Conservation (phyloP, 352 stramenopile species). For the Plasmopara viticola region DNA sequence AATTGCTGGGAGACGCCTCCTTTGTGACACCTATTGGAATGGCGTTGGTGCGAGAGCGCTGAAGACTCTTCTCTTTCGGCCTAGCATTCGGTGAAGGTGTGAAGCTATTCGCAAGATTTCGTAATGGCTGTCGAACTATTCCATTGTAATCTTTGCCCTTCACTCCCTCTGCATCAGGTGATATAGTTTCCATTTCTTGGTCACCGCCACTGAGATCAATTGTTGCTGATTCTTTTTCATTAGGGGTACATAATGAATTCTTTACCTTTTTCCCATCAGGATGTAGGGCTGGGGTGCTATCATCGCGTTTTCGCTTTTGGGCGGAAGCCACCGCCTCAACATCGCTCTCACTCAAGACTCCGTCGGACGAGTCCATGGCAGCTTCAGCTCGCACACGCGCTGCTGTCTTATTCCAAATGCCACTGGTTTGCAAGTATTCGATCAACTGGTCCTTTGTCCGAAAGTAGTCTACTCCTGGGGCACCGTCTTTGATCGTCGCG, state of each 20-base stretch:
- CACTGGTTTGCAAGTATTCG: slow-evolving; percentile 47
- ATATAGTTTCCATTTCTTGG: slow-evolving; percentile 36
- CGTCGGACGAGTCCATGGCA: slow-evolving; percentile 26
- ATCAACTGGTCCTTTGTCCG: slow-evolving; percentile 29
- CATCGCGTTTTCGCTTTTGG: slow-evolving; percentile 25
- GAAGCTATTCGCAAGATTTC: slow-evolving; percentile 49
- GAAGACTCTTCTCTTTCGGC: slow-evolving; percentile 14
- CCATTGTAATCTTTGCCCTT: slow-evolving; percentile 29
- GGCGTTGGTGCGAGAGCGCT: slow-evolving; percentile 3
- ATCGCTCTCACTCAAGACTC: slow-evolving; percentile 18
- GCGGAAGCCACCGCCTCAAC: slow-evolving; percentile 7
- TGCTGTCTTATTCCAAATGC: slow-evolving; percentile 41
- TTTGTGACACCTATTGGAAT: slow-evolving; percentile 9
- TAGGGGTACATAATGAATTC: slow-evolving; percentile 24
- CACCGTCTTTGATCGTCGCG: slow-evolving; percentile 25
- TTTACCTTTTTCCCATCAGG: slow-evolving; percentile 24
- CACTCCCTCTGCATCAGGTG: slow-evolving; percentile 24
- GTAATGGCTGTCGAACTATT: slow-evolving; percentile 21
- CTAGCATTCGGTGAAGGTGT: slow-evolving; percentile 46
- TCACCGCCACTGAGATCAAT: slow-evolving; percentile 19
- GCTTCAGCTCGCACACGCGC: slow-evolving; percentile 33
- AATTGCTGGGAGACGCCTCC: slow-evolving; percentile 6
- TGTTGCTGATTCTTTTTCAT: slow-evolving; percentile 8
- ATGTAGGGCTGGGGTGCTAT: slow-evolving; percentile 13
- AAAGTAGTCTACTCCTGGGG: slow-evolving; percentile 48